phyloP scores from a whole-genome alignment of 495 filamentous ascomycete genomes.

The Tuber indicum region DNA sequence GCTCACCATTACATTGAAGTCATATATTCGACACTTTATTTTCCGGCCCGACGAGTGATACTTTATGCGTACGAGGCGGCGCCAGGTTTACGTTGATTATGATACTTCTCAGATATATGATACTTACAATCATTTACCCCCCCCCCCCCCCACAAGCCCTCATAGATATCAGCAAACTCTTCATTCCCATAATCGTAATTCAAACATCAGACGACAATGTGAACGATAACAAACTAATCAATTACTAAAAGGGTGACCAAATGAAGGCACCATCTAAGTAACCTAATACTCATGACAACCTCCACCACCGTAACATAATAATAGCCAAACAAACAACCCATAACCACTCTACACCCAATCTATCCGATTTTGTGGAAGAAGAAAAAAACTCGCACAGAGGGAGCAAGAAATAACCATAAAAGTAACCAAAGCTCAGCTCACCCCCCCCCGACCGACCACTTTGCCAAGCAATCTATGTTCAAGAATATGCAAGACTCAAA shows the following conservation, averaged over 20 bases:
- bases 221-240: background rate
- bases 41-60: background rate
- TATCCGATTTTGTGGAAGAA: background rate
- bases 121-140: too few species aligned
- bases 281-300: background rate
- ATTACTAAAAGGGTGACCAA: background rate
- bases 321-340: background rate
- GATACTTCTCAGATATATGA: too few species aligned
- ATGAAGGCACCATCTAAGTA: background rate
- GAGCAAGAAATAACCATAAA: background rate
- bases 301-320: background rate
- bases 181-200: background rate
- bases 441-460: background rate
- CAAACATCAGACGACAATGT: background rate
- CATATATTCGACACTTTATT: too few species aligned
- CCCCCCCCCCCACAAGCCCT: too few species aligned
- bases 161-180: background rate
- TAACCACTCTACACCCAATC: background rate
- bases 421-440: background rate
- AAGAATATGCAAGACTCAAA: background rate
- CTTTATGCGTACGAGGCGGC: background rate
- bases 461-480: background rate
- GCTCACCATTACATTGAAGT: too few species aligned
- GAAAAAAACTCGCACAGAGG: background rate
- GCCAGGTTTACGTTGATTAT: too few species aligned